phyloP scores from a whole-genome alignment of 108 stramenopile genomes.

The Nannochloropsis granulata region DNA sequence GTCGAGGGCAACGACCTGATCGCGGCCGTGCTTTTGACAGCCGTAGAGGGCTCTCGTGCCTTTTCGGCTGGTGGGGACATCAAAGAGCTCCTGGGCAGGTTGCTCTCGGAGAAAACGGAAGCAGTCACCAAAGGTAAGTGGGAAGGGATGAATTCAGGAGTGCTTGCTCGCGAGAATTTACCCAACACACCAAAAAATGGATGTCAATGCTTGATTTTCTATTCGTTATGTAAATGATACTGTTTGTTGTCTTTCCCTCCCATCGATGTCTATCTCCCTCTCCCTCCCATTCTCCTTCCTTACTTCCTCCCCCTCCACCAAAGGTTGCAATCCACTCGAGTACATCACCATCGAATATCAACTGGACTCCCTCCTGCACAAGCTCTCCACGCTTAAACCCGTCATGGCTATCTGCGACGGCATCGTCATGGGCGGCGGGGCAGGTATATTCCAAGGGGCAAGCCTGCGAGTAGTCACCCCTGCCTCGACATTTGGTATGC shows the following conservation, averaged over 20 bases:
- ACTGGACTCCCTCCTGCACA: background rate
- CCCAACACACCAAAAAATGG: background rate
- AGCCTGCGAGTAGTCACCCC: background rate
- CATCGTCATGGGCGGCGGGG: background rate
- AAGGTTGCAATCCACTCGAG: background rate
- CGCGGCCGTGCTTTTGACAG: background rate
- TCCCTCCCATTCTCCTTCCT: background rate
- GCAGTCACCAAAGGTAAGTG: background rate
- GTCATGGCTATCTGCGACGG: background rate
- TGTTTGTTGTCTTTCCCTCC: background rate
- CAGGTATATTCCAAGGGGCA: background rate
- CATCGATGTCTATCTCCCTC: background rate
- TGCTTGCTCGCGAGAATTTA: background rate
- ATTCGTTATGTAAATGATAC: background rate
- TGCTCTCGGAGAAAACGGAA: background rate
- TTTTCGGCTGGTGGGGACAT: background rate
- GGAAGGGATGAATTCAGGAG: background rate
- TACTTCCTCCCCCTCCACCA: background rate
- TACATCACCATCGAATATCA: background rate
- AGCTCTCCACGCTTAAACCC: background rate
- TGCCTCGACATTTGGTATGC: background rate
- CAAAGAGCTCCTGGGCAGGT: background rate
- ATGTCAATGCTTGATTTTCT: background rate
- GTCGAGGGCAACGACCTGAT: background rate
- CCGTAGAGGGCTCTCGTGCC: background rate